Conservation (phyloP, 169 alveolate genomes). For the Cyclospora cayetanensis region DNA sequence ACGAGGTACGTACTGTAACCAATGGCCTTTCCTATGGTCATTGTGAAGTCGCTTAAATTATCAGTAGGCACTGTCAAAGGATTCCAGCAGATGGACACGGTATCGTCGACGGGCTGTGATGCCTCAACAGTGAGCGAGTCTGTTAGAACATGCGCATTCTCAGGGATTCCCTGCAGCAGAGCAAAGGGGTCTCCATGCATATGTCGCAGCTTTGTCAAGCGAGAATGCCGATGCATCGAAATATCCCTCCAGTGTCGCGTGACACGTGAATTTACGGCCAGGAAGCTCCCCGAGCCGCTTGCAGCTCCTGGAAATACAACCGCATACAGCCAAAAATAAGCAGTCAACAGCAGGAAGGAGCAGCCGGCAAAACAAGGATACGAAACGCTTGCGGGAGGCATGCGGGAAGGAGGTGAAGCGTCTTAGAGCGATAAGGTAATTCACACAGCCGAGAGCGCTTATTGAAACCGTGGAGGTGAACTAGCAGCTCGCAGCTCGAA, state of each 20-base stretch:
- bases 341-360: too few species aligned
- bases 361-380: too few species aligned
- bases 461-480: too few species aligned
- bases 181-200: not conserved
- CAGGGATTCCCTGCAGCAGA: not conserved
- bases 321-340: too few species aligned
- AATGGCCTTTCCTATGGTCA: constrained; percentile 34
- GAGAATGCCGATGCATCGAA: not conserved
- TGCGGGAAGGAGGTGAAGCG: too few species aligned
- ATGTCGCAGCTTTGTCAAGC: not conserved
- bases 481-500: too few species aligned
- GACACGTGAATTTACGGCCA: not conserved
- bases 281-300: too few species aligned
- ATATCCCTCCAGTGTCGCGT: not conserved
- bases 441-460: too few species aligned
- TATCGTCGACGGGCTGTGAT: not conserved
- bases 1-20: constrained; percentile 68
- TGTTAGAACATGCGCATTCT: not conserved
- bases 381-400: too few species aligned
- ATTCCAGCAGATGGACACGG: constrained; percentile 51
- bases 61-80: constrained; percentile 4
- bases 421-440: too few species aligned
- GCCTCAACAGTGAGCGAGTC: constrained; percentile 21
- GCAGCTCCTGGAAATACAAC: too few species aligned
- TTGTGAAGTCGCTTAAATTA: constrained; percentile 54